Conservation (phyloP, 495 filamentous ascomycete genomes). For the Geopyxis carbonaria region DNA sequence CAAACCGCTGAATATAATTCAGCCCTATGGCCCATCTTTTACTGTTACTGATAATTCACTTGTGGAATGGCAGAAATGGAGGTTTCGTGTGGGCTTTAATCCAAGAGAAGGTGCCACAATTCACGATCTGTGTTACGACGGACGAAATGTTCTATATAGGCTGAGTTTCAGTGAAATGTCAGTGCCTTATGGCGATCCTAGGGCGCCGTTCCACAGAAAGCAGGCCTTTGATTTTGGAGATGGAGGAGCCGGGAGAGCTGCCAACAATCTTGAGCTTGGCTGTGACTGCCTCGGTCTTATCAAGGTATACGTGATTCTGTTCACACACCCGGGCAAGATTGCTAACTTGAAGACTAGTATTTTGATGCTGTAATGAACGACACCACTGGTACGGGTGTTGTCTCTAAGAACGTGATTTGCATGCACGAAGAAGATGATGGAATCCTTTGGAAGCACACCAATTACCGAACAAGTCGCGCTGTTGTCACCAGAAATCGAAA, state of each 20-base stretch:
- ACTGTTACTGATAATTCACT: constrained; percentile 34
- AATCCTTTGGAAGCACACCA: constrained; percentile 50
- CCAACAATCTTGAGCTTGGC: constrained; percentile 49
- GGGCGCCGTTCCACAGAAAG: constrained; percentile 49
- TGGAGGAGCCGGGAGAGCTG: constrained; percentile 45
- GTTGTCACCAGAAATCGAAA: constrained; percentile 44
- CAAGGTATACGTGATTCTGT: constrained; percentile 17
- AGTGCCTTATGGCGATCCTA: constrained; percentile 48
- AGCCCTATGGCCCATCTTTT: constrained; percentile 38
- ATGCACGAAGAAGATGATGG: constrained; percentile 54
- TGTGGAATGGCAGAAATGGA: constrained; percentile 52
- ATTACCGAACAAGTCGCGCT: constrained; percentile 44
- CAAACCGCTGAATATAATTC: constrained; percentile 35
- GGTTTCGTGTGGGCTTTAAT: constrained; percentile 48
- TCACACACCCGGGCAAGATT: neutral
- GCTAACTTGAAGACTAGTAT: constrained; percentile 29
- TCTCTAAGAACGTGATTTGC: constrained; percentile 42
- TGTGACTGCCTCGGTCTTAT: constrained; percentile 55
- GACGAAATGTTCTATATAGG: constrained; percentile 49
- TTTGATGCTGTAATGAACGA: constrained; percentile 42
- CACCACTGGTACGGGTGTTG: constrained; percentile 37
- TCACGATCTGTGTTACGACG: constrained; percentile 52
- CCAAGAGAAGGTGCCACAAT: constrained; percentile 45
- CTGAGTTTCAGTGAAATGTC: constrained; percentile 60
- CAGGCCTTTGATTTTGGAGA: constrained; percentile 57